Conservation (phyloP, 2,329 filamentous ascomycete species). For the Pseudocercospora pini-densiflorae region DNA sequence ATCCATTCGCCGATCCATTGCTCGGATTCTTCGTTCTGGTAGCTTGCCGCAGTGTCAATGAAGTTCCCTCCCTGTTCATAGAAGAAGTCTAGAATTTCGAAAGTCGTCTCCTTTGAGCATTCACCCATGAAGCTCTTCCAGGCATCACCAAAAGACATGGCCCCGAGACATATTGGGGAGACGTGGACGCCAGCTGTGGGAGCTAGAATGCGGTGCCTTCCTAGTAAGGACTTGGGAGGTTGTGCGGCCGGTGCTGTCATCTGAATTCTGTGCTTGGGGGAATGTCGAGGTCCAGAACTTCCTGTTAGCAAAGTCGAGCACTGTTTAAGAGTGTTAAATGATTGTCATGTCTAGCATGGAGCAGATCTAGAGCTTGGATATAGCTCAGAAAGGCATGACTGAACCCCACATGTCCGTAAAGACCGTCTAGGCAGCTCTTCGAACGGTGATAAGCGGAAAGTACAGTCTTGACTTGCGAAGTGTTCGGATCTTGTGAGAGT, state of each 20-base stretch:
- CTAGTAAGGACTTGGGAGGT: constrained; percentile 47
- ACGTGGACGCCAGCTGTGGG: constrained; percentile 56
- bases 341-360: neutral
- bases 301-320: neutral
- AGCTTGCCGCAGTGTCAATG: constrained; percentile 49
- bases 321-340: neutral
- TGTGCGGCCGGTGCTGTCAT: constrained; percentile 28
- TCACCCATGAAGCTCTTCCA: constrained; percentile 46
- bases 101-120: constrained; percentile 46
- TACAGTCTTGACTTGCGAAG: neutral
- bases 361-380: neutral
- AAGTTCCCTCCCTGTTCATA: constrained; percentile 42
- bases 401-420: neutral
- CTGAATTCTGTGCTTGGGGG: neutral
- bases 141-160: constrained; percentile 59
- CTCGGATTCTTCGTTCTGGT: constrained; percentile 40
- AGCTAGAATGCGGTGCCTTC: constrained; percentile 55
- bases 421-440: neutral
- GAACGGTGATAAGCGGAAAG: neutral
- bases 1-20: constrained; percentile 37
- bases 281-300: neutral
- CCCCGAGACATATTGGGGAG: constrained; percentile 57
- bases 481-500: no score
- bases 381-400: neutral
- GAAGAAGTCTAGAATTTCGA: constrained; percentile 38